Base-by-base conservation (phyloP, 2,329 filamentous ascomycete genomes). In the Scedosporium minutisporum region DNA sequence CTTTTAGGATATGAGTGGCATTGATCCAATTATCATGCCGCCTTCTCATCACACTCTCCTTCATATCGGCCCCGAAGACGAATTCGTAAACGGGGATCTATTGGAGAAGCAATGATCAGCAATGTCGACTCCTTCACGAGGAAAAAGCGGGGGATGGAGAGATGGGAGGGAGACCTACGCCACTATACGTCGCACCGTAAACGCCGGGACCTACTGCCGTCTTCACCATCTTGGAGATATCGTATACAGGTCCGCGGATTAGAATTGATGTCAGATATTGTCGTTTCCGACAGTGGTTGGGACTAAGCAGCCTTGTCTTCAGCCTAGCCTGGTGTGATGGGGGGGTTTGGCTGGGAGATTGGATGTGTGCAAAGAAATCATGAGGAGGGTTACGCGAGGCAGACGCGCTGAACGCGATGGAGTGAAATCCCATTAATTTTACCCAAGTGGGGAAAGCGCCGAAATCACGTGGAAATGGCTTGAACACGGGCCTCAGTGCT, bases 1-100 rank as follows among this genome's bases (percentile, higher is more conserved):
- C 91, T 73, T 99, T 99, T 58, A 99, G 80, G 64, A 99, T 97
- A 72, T 99, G 95, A 62, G 95, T 99, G n/a, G 95, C 95, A 80
- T 99, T 99, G 78, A 99, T 95, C 92, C 93, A 99, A 76, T 97
- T 87, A 75, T 99, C 95, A 61, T 87, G 84, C 64, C 93, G 87
- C 60, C 95, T 86, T 74, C 95, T 89, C 95, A 99, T 99, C 67
- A 97, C 90, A 90, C 97, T 91, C 70, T 89, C 84, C 72, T 88
- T 87, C 38, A 87, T 72, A 72, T 96, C 91, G 67, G 80, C 82
- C 42, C 88, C 91, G 69, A 96, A 88, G 73, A 96, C 92, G 76
- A 86, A 95, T 73, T 97, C 95, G 73, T 95, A 97, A 10, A 97
- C 93, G 42, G 93, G 93, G 65, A 96, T 92, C 91, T 97, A 70